Conservation (phyloP, 2,329 filamentous ascomycete genomes). For the Aspergillus ustus region DNA sequence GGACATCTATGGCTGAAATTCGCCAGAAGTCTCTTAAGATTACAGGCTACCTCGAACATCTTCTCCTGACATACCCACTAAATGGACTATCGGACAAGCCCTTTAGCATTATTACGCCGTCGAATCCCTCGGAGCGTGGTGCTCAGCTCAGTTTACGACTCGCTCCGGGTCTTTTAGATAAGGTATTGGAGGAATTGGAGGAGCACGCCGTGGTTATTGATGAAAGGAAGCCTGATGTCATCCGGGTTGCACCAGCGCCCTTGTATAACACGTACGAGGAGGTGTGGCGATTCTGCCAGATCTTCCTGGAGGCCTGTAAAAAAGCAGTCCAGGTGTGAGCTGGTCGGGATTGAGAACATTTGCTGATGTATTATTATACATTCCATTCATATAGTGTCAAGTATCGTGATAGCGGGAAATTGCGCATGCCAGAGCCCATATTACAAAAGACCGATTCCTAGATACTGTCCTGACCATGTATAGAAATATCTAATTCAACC, state of each 20-base stretch:
- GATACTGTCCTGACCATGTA: neutral
- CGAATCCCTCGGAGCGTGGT: constrained; percentile 69
- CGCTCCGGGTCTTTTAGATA: constrained; percentile 70
- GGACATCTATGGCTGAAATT: constrained; percentile 71
- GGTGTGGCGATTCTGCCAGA: constrained; percentile 63
- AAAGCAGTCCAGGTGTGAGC: constrained; percentile 35
- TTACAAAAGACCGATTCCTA: neutral
- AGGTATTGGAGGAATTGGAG: constrained; percentile 66
- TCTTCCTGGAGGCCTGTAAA: constrained; percentile 57
- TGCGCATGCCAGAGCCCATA: neutral
- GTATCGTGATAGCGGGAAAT: neutral
- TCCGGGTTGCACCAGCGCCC: constrained; percentile 81
- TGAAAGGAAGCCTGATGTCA: constrained; percentile 82
- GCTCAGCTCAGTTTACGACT: constrained; percentile 79
- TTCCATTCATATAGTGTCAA: constrained; percentile 1
- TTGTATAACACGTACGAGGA: constrained; percentile 83
- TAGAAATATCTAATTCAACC: constrained; percentile 28
- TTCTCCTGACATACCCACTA: constrained; percentile 55
- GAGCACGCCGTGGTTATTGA: constrained; percentile 76
- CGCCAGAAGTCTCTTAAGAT: constrained; percentile 72
- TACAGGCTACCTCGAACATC: constrained; percentile 75
- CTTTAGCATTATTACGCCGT: constrained; percentile 71
- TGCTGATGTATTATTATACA: constrained; percentile 4
- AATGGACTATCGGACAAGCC: constrained; percentile 41
- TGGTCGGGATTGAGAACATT: constrained; percentile 11